Percentiles rank a stretch among this genome's conserved stretches.
Evolutionary conservation across 495 filamentous ascomycete genomes (phyloP).

Genomic region (Cryomyces antarcticus): DNA sequence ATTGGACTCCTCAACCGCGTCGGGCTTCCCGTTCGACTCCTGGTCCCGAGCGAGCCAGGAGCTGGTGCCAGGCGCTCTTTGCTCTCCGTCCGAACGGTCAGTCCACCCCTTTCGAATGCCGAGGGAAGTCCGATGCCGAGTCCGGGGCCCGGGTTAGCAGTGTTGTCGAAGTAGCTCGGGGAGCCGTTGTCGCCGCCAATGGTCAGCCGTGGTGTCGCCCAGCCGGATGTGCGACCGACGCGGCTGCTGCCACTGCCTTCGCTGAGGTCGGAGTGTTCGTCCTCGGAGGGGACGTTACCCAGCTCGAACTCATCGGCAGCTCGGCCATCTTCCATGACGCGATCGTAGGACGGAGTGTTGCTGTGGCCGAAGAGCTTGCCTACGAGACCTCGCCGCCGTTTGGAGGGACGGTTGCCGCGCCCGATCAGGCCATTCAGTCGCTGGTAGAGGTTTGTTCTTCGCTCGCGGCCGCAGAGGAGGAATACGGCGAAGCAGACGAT

Average conservation of each 20-base stretch:
- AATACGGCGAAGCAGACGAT: conserved; percentile 47
- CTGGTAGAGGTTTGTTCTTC: conserved; percentile 43
- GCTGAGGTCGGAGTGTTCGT: conserved; percentile 30
- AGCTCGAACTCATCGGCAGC: conserved; percentile 37
- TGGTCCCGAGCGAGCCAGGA: conserved; percentile 21
- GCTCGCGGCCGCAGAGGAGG: conserved; percentile 48
- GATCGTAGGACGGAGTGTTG: conserved; percentile 43
- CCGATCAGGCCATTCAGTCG: conserved; percentile 27
- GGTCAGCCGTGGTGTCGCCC: conserved; percentile 45
- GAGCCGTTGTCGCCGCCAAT: conserved; percentile 37
- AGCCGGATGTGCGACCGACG: conserved; percentile 34
- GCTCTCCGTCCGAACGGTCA: conserved; percentile 64
- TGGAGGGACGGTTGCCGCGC: conserved; percentile 28
- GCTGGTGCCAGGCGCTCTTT: conserved; percentile 39
- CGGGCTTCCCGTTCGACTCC: conserved; percentile 44
- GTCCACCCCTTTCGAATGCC: conserved; percentile 49
- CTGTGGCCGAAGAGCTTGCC: conserved; percentile 35
- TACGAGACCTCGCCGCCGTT: conserved; percentile 18
- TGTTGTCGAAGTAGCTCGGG: conserved; percentile 22
- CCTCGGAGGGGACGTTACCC: conserved; percentile 32
- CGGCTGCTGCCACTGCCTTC: conserved; percentile 31
- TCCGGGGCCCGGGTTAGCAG: conserved; percentile 8
- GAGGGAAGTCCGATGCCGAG: conserved; percentile 8
- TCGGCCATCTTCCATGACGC: conserved; percentile 59
- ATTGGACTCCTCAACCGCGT: conserved; percentile 44